Percentiles rank a stretch among this genome's conserved stretches.
These are phyloP conservation scores for Metschnikowia vanudenii DNA, from an alignment of 805 yeast genomes.

Conservation along the genomic window DNA sequence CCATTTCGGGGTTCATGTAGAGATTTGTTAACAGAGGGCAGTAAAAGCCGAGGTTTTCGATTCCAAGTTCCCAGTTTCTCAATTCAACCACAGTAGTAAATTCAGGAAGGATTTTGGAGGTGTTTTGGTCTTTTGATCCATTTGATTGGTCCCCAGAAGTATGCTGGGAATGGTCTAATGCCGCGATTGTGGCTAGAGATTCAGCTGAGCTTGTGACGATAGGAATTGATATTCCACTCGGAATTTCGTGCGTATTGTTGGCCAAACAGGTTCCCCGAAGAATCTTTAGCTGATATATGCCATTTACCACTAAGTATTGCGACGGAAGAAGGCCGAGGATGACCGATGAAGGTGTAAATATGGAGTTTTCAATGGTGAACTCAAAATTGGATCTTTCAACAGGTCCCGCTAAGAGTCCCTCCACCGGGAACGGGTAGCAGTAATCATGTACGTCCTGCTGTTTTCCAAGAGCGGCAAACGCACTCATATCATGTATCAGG, in stretches of 20 bases:
- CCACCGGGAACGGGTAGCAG: slow-evolving; percentile 13
- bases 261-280: slow-evolving; percentile 48
- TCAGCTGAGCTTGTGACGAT: slow-evolving; percentile 34
- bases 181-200: slow-evolving; percentile 44
- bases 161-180: slow-evolving; percentile 28
- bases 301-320: slow-evolving; percentile 46
- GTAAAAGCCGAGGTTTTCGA: slow-evolving; percentile 43
- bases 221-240: slow-evolving; percentile 24
- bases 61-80: slow-evolving; percentile 38
- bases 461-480: slow-evolving; percentile 17
- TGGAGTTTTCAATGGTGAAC: slow-evolving; percentile 12
- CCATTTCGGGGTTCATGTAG: slow-evolving; percentile 7
- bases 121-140: background rate
- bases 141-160: slow-evolving; percentile 18
- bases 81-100: slow-evolving; percentile 45
- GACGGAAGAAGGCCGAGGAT: slow-evolving; percentile 41
- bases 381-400: slow-evolving; percentile 10
- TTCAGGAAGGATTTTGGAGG: slow-evolving; percentile 26
- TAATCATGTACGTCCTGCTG: slow-evolving; percentile 4
- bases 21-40: slow-evolving; percentile 47
- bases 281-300: slow-evolving; percentile 44
- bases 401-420: slow-evolving; percentile 2
- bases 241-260: slow-evolving; percentile 37
- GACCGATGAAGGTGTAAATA: slow-evolving; percentile 14
- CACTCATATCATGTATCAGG: slow-evolving; percentile 14